Percentiles rank a stretch among this genome's conserved stretches.
Conservation (phyloP, 2,329 filamentous ascomycete species). For the Aspergillus quadricinctus region DNA sequence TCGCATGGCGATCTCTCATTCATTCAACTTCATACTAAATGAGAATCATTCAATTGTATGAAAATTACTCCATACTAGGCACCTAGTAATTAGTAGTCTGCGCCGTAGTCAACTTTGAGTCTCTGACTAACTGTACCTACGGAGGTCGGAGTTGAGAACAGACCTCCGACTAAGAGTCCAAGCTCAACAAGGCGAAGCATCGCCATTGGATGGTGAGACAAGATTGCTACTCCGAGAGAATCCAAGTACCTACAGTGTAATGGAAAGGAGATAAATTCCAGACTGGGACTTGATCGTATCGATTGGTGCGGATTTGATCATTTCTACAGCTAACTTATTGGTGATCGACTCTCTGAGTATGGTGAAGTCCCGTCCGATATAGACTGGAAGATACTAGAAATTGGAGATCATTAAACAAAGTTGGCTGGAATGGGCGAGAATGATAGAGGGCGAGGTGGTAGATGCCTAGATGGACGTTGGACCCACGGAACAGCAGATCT, state of each 20-base stretch:
- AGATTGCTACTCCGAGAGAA: not conserved
- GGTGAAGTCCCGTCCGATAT: not conserved
- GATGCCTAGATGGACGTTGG: slow-evolving; percentile 2
- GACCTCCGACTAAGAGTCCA: not conserved
- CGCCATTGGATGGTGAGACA: not conserved
- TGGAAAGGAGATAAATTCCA: not conserved
- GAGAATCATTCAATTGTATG: not conserved
- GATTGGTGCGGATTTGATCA: not conserved
- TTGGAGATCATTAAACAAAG: not conserved
- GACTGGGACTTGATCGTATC: not conserved
- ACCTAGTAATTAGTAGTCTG: not conserved
- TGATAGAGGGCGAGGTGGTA: not conserved
- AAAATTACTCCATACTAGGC: not conserved
- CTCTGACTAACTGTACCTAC: not conserved
- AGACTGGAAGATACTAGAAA: not conserved
- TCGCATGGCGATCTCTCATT: not conserved
- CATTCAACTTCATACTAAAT: not conserved
- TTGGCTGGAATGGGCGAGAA: slow-evolving; percentile 2
- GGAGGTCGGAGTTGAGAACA: not conserved
- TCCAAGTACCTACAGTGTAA: not conserved
- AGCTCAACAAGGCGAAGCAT: not conserved
- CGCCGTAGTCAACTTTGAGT: too few species aligned
- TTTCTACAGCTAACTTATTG: not conserved
- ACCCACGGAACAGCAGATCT: slow-evolving; percentile 9
- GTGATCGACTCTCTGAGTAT: not conserved